Percentiles rank a stretch among this genome's conserved stretches.
phyloP scores from a whole-genome alignment of 768 basidiomycete species.

The Collybia mongolica region DNA sequence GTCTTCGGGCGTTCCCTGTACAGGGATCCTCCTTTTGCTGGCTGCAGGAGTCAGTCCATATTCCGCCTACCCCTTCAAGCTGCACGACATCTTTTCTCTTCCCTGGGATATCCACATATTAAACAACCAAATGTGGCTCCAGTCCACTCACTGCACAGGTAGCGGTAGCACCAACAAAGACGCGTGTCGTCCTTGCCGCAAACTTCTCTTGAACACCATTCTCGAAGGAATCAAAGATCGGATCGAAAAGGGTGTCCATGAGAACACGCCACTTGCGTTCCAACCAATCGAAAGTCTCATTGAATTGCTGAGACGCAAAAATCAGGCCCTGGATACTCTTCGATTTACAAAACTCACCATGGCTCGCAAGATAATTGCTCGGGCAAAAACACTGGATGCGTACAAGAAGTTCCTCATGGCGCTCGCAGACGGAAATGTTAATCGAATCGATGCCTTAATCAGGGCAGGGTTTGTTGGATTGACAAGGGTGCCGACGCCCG shows the following conservation, averaged over 20 bases:
- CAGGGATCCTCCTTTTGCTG: not conserved
- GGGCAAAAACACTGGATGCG: not conserved
- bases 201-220: not conserved
- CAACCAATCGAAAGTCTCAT: constrained; percentile 8
- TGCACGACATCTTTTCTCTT: not conserved
- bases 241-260: constrained; percentile 3
- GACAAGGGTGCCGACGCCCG: too few relatives aligned
- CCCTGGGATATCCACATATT: constrained; percentile 1
- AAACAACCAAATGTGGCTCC: not conserved
- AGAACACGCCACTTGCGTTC: constrained; percentile 1
- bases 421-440: not conserved
- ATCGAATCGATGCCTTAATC: not conserved
- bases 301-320: not conserved
- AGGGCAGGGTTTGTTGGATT: not conserved
- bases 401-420: not conserved
- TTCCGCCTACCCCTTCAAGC: constrained; percentile 2
- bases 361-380: not conserved
- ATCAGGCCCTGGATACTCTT: not conserved
- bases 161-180: too few relatives aligned
- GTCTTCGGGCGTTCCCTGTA: too few relatives aligned
- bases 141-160: not conserved
- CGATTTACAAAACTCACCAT: not conserved
- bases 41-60: not conserved
- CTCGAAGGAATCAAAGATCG: constrained; percentile 5
- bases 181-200: too few relatives aligned